Evolutionary conservation across 768 basidiomycete genomes (phyloP).

Genomic region (Rhizopogon vulgaris): DNA sequence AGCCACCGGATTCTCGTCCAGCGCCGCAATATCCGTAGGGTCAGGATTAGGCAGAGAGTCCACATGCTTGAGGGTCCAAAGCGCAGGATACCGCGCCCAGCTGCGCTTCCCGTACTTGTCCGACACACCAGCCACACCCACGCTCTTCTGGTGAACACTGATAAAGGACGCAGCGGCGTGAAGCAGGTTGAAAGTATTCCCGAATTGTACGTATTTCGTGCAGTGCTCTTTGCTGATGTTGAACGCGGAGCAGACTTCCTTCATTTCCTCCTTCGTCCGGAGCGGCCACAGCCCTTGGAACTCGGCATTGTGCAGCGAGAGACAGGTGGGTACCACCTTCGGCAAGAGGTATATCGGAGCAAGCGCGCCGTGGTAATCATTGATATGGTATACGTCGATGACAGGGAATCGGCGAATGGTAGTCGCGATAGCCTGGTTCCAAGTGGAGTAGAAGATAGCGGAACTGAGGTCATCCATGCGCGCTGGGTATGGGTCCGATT

Average conservation of each 20-base stretch:
- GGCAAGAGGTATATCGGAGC: conserved; percentile 89
- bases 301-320: conserved; percentile 94
- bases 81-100: conserved; percentile 93
- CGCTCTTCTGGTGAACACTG: conserved; percentile 85
- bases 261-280: conserved; percentile 96
- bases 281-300: conserved; percentile 97
- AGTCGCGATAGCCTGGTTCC: conserved; percentile 95
- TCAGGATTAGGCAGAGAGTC: conserved; percentile 94
- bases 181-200: conserved; percentile 94
- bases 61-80: conserved; percentile 94
- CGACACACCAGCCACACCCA: conserved; percentile 94
- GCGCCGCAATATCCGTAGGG: conserved; percentile 89
- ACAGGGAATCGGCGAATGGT: conserved; percentile 81
- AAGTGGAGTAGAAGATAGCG: conserved; percentile 96
- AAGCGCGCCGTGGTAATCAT: conserved; percentile 92
- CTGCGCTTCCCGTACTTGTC: conserved; percentile 97
- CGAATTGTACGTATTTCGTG: conserved; percentile 96
- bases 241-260: conserved; percentile 96
- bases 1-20: conserved; percentile 72
- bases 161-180: conserved; percentile 93
- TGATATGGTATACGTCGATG: conserved; percentile 92
- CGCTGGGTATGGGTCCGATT: conserved; percentile 91
- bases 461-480: conserved; percentile 97
- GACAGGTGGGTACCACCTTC: conserved; percentile 82
- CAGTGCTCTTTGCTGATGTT: conserved; percentile 95